These are phyloP conservation scores for Aspergillus conjunctus DNA, from an alignment of 495 filamentous ascomycete genomes.

Conservation along the genomic window DNA sequence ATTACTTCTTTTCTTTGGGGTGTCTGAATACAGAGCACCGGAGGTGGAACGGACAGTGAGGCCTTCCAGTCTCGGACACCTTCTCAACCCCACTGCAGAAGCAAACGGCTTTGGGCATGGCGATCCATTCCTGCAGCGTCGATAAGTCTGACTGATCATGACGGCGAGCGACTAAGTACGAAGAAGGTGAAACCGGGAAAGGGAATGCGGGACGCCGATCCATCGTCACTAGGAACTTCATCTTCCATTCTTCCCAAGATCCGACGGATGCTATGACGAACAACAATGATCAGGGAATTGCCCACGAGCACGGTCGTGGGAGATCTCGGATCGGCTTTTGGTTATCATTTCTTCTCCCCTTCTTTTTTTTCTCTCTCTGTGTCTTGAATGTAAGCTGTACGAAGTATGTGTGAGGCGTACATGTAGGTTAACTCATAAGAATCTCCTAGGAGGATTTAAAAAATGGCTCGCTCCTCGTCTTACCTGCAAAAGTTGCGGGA, in stretches of 20 bases:
- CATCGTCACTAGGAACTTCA: conserved; percentile 19
- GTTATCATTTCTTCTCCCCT: background rate
- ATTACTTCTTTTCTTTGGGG: no score
- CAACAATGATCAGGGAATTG: conserved; percentile 3
- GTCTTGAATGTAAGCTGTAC: conserved; percentile 1
- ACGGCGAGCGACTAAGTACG: conserved; percentile 22
- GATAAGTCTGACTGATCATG: conserved; percentile 32
- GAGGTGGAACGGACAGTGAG: conserved; percentile 8
- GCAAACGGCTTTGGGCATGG: conserved; percentile 31
- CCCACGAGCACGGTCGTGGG: background rate
- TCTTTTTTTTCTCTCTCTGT: background rate
- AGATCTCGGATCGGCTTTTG: background rate
- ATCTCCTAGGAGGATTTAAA: conserved; percentile 4
- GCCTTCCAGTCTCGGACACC: conserved; percentile 5
- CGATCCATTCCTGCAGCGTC: conserved; percentile 39
- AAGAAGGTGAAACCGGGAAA: conserved; percentile 34
- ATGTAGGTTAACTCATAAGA: background rate
- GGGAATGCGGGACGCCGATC: conserved; percentile 38
- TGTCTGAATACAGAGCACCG: conserved; percentile 11
- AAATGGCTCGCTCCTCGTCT: background rate
- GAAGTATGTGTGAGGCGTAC: background rate
- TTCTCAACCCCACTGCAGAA: conserved; percentile 17
- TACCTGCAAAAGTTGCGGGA: conserved; percentile 6
- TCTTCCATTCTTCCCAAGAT: background rate
- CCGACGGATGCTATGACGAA: conserved; percentile 9